Percentiles rank a stretch among this genome's conserved stretches.
Conservation (phyloP, 192 early-diverging fungal genomes). For the Dissophora globulifera region DNA sequence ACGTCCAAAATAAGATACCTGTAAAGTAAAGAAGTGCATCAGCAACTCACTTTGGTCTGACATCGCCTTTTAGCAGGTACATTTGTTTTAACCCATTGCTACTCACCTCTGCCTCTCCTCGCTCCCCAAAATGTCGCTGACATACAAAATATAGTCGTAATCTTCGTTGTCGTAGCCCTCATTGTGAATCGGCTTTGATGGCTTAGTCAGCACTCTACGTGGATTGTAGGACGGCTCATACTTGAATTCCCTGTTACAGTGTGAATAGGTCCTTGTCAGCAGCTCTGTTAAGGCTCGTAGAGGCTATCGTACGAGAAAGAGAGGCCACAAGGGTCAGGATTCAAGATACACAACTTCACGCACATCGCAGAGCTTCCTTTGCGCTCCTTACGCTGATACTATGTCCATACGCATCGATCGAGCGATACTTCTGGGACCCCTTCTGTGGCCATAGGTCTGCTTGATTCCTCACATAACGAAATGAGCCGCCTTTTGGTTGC, state of each 20-base stretch:
- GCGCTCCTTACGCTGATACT: constrained; percentile 44
- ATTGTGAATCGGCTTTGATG: constrained; percentile 89
- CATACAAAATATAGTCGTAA: constrained; percentile 95
- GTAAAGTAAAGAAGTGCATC: not conserved
- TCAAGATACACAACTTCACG: too few relatives aligned
- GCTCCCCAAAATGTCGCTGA: constrained; percentile 95
- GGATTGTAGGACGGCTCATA: constrained; percentile 86
- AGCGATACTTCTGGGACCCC: constrained; percentile 52
- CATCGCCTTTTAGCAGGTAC: too few relatives aligned
- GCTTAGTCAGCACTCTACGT: constrained; percentile 93
- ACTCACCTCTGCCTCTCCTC: constrained; percentile 86
- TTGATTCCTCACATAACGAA: constrained; percentile 49
- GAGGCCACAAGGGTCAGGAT: too few relatives aligned
- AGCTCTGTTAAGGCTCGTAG: constrained; percentile 65
- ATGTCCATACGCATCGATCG: constrained; percentile 44
- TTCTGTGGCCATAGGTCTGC: constrained; percentile 51
- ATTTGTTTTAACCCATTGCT: not conserved
- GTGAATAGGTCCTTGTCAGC: constrained; percentile 77
- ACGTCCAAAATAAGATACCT: constrained; percentile 94
- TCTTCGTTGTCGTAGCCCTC: constrained; percentile 96
- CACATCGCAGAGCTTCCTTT: too few relatives aligned
- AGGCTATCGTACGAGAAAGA: constrained; percentile 42
- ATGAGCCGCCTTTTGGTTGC: constrained; percentile 48
- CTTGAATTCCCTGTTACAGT: constrained; percentile 83
- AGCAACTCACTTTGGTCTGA: not conserved